Evolutionary conservation across 2,329 filamentous ascomycete species (phyloP), one percentile per base, ranked within the genome.

Genomic region (Balansia obtecta): DNA sequence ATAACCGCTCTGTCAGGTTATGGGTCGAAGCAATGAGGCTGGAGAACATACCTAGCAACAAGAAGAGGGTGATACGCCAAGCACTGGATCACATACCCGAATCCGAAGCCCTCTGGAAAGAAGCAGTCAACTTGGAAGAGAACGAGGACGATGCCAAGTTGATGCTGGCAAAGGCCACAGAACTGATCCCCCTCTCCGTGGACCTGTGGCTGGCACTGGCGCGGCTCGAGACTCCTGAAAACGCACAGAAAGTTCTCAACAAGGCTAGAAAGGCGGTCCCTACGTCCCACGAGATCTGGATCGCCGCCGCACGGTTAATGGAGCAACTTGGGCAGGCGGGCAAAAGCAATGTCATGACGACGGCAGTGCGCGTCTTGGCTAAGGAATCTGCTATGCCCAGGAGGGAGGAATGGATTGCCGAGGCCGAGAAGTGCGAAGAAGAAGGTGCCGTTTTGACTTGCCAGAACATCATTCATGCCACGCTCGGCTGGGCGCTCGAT

Each of bases 21-120:
- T 98, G 93, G 93, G 83, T 95, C 6, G 90, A 95, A 64, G 94
- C 93, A 1, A 96, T 96, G 82, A 87, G 88, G 56, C 71, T 98
- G 22, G 93, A 98, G 65, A 81, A 82, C 8, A 85, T 95, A 45
- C 71, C 81, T 1, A 79, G 84, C 52, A 87, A 88, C 11, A 95
- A 94, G 68, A 97, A 97, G 70, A 83, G 89, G 62, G 93, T 98
- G 8, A 82, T 96, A 34, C 80, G 90, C 50, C 87, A 94, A 62
- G 94, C 93, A 0, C 75, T 98, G 43, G 88, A 97, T 60, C 85
- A 95, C 61, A 86, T 96, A 40, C 90, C 90, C 0, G 88, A 95
- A 61, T 97, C 91, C 0, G 93, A 97, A 45, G 85, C 87, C 41
- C 77, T 98, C n/a, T 98, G 93, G 93, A 98, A 97, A 64, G 89